Conservation (phyloP, 1,139 yeast species). For the Scheffersomyces segobiensis region DNA sequence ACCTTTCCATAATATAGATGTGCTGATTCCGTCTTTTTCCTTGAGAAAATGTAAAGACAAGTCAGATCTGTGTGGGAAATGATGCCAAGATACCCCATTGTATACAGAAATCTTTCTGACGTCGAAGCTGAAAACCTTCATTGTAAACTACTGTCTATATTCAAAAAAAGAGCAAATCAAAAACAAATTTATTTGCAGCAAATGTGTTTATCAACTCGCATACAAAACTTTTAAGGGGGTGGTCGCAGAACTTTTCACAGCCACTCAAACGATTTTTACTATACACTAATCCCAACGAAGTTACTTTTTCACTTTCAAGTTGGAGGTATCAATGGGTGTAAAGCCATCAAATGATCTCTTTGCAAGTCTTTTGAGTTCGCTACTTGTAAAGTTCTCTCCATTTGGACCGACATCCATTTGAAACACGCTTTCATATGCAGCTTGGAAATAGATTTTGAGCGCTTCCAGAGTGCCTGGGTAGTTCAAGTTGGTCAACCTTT, state of each 20-base stretch:
- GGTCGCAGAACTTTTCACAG: neutral
- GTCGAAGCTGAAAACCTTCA: slow-evolving; percentile 4
- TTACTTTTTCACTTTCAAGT: neutral
- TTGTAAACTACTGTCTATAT: neutral
- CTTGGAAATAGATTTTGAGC: neutral
- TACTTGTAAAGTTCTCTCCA: neutral
- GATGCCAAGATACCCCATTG: slow-evolving; percentile 19
- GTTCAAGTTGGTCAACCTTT: neutral
- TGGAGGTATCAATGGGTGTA: neutral
- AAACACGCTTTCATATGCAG: slow-evolving; percentile 1
- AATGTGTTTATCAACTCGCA: neutral
- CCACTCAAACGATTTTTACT: neutral
- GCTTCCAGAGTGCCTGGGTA: slow-evolving; percentile 2
- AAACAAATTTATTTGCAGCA: neutral
- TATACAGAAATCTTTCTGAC: slow-evolving; percentile 11
- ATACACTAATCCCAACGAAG: neutral
- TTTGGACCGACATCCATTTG: slow-evolving; percentile 1
- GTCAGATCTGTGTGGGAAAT: slow-evolving; percentile 29
- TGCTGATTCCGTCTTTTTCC: slow-evolving; percentile 7
- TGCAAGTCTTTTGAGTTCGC: neutral
- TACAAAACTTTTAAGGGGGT: neutral
- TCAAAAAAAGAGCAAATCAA: neutral
- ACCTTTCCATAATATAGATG: slow-evolving; percentile 23
- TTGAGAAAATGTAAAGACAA: slow-evolving; percentile 18
- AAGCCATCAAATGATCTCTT: neutral